Percentiles rank a stretch among this genome's conserved stretches.
These are phyloP conservation scores for Pilatotrama ljubarskyi DNA, from an alignment of 768 basidiomycete genomes.

Conservation along the genomic window DNA sequence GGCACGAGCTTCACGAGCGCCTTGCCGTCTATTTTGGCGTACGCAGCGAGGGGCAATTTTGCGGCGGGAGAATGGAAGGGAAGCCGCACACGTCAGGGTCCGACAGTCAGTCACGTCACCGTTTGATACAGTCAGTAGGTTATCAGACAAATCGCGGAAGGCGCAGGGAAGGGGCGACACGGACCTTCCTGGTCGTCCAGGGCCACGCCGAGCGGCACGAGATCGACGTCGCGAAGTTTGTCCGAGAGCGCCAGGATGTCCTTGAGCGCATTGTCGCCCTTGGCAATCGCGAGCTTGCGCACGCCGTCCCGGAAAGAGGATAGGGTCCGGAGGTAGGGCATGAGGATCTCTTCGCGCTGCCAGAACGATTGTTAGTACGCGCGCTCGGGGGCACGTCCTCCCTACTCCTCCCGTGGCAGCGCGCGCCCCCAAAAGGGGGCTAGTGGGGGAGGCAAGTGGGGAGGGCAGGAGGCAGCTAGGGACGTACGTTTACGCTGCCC, in stretches of 20 bases:
- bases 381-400: not conserved
- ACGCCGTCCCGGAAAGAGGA: conserved; percentile 93
- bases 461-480: not conserved
- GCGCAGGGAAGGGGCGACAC: conserved; percentile 19
- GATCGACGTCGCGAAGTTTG: conserved; percentile 83
- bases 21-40: conserved; percentile 67
- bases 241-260: conserved; percentile 89
- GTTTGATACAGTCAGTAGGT: not conserved
- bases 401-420: not conserved
- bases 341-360: conserved; percentile 80
- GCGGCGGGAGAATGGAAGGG: conserved; percentile 1
- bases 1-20: conserved; percentile 92
- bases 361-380: conserved; percentile 13
- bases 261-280: conserved; percentile 61
- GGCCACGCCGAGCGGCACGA: conserved; percentile 93
- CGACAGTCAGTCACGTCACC: not conserved
- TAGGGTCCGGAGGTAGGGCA: conserved; percentile 85
- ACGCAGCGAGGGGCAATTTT: not conserved
- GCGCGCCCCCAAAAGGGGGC: not conserved
- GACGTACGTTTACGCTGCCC: conserved; percentile 53
- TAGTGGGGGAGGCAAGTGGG: conserved; percentile 1
- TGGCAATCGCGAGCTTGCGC: conserved; percentile 76
- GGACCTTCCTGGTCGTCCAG: conserved; percentile 94
- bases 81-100: not conserved
- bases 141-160: not conserved